Conservation (phyloP, 305 asterid genomes). For the Fraxinus greggii region DNA sequence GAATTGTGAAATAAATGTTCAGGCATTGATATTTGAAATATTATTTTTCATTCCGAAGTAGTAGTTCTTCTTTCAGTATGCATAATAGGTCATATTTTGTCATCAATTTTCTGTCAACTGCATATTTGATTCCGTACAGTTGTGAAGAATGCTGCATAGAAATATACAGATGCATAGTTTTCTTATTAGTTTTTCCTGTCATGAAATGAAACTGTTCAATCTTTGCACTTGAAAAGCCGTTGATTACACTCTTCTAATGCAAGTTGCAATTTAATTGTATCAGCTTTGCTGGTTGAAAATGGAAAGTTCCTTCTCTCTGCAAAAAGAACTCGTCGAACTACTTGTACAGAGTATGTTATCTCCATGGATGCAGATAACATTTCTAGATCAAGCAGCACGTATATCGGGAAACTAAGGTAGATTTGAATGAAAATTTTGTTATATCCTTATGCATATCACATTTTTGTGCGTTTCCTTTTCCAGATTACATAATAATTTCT, state of each 20-base stretch:
- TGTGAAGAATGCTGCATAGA: neutral
- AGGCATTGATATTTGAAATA: neutral
- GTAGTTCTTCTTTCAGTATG: neutral
- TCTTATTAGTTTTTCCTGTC: neutral
- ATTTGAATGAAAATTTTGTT: neutral
- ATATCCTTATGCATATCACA: neutral
- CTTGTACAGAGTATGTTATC: constrained; percentile 58
- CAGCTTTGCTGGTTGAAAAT: constrained; percentile 54
- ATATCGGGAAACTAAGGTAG: constrained; percentile 55
- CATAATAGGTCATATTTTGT: neutral
- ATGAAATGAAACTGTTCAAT: neutral
- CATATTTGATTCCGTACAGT: neutral
- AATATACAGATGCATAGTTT: neutral
- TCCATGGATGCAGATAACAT: constrained; percentile 47
- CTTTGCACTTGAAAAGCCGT: neutral
- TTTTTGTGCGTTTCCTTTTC: neutral
- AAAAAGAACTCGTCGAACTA: constrained; percentile 45
- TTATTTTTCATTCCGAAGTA: neutral
- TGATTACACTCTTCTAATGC: neutral
- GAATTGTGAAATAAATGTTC: neutral
- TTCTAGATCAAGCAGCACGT: constrained; percentile 36
- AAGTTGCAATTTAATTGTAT: neutral
- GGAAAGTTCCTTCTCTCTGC: constrained; percentile 41
- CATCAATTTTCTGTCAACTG: neutral
- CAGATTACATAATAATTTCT: neutral